phyloP scores from a whole-genome alignment of 768 basidiomycete genomes.

The Daedaleopsis sinensis region DNA sequence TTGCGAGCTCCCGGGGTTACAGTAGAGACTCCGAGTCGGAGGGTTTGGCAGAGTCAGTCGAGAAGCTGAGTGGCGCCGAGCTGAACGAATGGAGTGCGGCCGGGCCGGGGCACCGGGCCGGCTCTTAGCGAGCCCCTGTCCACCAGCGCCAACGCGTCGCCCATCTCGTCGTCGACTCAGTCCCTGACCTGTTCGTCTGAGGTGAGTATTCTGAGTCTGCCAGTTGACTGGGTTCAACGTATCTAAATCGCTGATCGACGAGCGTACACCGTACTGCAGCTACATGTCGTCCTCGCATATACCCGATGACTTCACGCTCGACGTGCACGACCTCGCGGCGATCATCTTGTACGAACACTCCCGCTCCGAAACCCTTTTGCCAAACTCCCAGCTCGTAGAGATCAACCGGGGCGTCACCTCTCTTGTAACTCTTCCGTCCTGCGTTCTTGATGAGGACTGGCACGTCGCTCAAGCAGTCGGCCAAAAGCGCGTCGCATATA shows the following conservation, averaged over 20 bases:
- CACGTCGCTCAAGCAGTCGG: not conserved
- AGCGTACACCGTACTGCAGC: too few species aligned
- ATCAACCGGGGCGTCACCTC: constrained; percentile 8
- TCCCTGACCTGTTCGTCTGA: not conserved
- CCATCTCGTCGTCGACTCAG: not conserved
- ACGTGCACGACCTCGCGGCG: constrained; percentile 26
- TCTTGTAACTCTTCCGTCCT: constrained; percentile 9
- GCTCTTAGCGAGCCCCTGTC: too few species aligned
- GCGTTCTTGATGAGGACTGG: constrained; percentile 7
- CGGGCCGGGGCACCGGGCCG: too few species aligned
- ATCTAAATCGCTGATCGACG: too few species aligned
- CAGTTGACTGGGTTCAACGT: too few species aligned
- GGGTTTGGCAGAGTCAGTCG: too few species aligned
- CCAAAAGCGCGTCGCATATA: constrained; percentile 17
- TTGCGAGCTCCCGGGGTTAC: not conserved
- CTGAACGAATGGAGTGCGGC: too few species aligned
- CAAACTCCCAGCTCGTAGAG: constrained; percentile 20
- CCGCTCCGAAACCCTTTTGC: constrained; percentile 14
- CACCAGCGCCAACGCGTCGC: not conserved
- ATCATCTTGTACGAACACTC: constrained; percentile 21
- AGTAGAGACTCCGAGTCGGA: too few species aligned
- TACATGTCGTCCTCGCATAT: not conserved
- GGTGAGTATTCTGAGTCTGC: too few species aligned
- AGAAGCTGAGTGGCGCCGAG: too few species aligned
- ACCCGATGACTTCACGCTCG: constrained; percentile 21